Base-by-base conservation (phyloP, 202 grass and related monocot species). In the Bolboschoenoplectus hybrid region DNA sequence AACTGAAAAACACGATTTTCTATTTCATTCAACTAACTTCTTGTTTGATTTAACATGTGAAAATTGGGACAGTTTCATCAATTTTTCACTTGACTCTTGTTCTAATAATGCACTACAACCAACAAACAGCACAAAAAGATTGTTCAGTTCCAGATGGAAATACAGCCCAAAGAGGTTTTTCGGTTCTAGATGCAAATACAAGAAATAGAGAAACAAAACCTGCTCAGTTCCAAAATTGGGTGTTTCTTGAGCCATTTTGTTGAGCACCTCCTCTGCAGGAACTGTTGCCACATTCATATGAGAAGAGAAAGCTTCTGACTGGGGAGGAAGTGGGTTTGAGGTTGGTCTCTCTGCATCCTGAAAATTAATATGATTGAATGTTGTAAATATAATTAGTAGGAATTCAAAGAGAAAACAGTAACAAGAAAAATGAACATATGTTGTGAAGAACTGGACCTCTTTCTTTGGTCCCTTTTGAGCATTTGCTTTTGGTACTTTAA, bases 191-290 rank as follows among this genome's bases (percentile, higher is more conserved):
- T 52, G 11, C 11, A 51, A 74, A 51, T 20, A 52, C 43, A 74
- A 74, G 38, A 11, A 74, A 81, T 80, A 36, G 67, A 78, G 52
- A 66, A 60, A 14, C 84, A 83, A 58, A 81, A 85, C 93, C 89
- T 92, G 97, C 85, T 99, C 97, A 60, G 97, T 99, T 90, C 97
- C 97, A 66, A 99, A 99, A 89, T 99, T 99, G 68, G 93, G 97
- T 87, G 87, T 95, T 84, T 99, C 87, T 85, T 97, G 97, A 81
- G 97, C 89, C 90, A 97, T 92, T 94, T 92, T 97, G 34, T 97
- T 90, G 46, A 97, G 93, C 81, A 85, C 83, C 86, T 97, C 89
- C 81, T 90, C 92, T 45, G 92, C 92, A 82, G 93, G 92, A 65
- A 88, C 80, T 82, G 93, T 82, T 93, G 90, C 74, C 60, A 85